phyloP scores from a whole-genome alignment of 2,329 filamentous ascomycete species.

The Claviceps monticola region DNA sequence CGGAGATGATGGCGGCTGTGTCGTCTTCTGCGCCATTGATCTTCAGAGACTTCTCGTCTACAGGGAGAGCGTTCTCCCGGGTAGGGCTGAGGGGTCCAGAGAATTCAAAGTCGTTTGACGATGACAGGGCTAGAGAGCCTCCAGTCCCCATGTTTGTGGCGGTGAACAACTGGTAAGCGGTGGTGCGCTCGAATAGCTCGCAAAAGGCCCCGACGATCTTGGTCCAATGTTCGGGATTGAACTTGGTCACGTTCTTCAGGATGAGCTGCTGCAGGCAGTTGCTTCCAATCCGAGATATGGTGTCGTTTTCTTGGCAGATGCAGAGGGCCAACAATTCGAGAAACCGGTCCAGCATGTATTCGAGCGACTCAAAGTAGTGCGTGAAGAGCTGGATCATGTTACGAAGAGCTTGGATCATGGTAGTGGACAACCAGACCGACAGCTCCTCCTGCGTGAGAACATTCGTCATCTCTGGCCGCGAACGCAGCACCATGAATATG shows the following conservation, averaged over 20 bases:
- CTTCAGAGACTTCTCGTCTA: constrained; percentile 44
- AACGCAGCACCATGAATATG: constrained; percentile 96
- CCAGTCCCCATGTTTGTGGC: constrained; percentile 49
- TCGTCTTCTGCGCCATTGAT: constrained; percentile 41
- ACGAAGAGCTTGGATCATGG: constrained; percentile 94
- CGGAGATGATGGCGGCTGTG: constrained; percentile 11
- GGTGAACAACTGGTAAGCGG: constrained; percentile 88
- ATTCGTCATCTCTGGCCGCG: constrained; percentile 91
- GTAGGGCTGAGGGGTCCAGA: constrained; percentile 29
- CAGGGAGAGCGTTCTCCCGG: constrained; percentile 19
- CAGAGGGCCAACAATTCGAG: constrained; percentile 86
- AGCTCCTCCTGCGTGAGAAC: constrained; percentile 91
- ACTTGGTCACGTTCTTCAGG: constrained; percentile 89
- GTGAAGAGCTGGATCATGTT: constrained; percentile 99
- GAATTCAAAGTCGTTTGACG: constrained; percentile 39
- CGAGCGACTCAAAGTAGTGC: constrained; percentile 89
- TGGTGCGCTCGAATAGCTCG: constrained; percentile 86
- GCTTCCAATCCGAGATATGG: constrained; percentile 91
- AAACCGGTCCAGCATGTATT: constrained; percentile 98
- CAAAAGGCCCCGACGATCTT: constrained; percentile 95
- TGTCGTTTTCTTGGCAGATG: constrained; percentile 98
- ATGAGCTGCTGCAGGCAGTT: constrained; percentile 97
- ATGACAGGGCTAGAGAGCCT: constrained; percentile 34
- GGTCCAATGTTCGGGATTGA: constrained; percentile 74
- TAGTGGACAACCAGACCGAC: constrained; percentile 96